Percentiles rank a stretch among this genome's conserved stretches.
phyloP scores from a whole-genome alignment of 768 basidiomycete species.

The Tricholoma sp. region DNA sequence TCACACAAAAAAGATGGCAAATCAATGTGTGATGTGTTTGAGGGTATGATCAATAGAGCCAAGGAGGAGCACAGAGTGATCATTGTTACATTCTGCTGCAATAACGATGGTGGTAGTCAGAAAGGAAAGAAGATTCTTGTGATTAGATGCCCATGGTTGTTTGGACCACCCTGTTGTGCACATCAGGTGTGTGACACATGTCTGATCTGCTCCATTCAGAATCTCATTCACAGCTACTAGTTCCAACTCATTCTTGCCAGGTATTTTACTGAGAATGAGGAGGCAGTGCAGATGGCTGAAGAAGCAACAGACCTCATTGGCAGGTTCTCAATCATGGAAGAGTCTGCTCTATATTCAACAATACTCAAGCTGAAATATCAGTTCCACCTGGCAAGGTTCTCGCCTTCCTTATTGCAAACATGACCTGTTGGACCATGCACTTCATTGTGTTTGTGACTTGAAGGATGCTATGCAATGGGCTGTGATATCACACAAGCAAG shows the following conservation, averaged over 20 bases:
- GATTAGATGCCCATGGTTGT: too few relatives aligned
- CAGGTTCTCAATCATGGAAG: constrained; percentile 20
- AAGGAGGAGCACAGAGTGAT: too few relatives aligned
- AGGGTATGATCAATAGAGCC: too few relatives aligned
- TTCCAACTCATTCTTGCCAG: constrained; percentile 20
- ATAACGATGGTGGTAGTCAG: too few relatives aligned
- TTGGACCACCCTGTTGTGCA: too few relatives aligned
- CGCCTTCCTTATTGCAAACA: background rate
- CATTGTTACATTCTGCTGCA: too few relatives aligned
- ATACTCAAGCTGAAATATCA: constrained; percentile 12
- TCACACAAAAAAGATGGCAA: too few relatives aligned
- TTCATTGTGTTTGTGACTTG: constrained; percentile 20
- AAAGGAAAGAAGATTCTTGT: too few relatives aligned
- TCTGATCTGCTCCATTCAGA: too few relatives aligned
- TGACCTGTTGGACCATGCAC: constrained; percentile 25
- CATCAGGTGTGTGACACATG: too few relatives aligned
- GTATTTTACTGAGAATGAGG: constrained; percentile 18
- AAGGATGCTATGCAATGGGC: constrained; percentile 18
- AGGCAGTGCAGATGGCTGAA: constrained; percentile 17
- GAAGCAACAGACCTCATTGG: constrained; percentile 22
- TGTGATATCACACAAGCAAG: constrained; percentile 11
- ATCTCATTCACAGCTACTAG: too few relatives aligned
- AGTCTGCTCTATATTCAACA: constrained; percentile 22
- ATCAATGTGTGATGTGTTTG: too few relatives aligned
- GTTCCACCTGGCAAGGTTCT: constrained; percentile 16